Percentiles rank a stretch among this genome's conserved stretches.
These are phyloP conservation scores for Wallemia hederae DNA, from an alignment of 1,284 basidiomycete species.

Conservation along the genomic window DNA sequence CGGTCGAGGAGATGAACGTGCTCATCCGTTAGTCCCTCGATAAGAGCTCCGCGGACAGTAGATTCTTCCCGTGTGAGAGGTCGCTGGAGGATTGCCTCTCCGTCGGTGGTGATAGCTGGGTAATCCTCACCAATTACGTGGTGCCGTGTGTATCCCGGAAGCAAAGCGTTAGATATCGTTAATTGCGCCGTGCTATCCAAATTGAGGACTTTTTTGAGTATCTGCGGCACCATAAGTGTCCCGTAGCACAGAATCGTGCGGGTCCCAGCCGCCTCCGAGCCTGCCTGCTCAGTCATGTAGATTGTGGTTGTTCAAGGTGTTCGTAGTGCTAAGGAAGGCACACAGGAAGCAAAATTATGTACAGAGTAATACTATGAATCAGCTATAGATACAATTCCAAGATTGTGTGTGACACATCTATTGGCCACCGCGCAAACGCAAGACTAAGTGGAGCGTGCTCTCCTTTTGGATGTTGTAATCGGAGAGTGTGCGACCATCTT, in stretches of 20 bases:
- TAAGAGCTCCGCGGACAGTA: constrained; percentile 7
- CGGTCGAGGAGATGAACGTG: constrained; percentile 8
- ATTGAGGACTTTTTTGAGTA: neutral
- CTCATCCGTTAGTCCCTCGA: constrained; percentile 6
- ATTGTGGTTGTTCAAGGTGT: neutral
- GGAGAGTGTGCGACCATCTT: constrained; percentile 17
- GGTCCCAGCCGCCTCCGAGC: neutral
- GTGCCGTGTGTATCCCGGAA: constrained; percentile 4
- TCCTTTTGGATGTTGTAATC: constrained; percentile 18
- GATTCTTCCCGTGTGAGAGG: constrained; percentile 3
- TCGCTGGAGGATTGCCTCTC: constrained; percentile 4
- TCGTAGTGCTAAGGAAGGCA: neutral
- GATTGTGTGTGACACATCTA: neutral
- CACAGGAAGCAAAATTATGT: neutral
- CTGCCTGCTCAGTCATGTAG: neutral
- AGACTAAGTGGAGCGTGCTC: constrained; percentile 14
- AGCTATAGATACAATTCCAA: neutral
- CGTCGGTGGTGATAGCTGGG: constrained; percentile 7
- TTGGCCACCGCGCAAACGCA: constrained; percentile 2
- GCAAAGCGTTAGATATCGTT: neutral
- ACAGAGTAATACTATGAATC: neutral
- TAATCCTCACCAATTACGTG: constrained; percentile 10
- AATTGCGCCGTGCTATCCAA: neutral
- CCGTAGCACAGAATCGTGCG: neutral
- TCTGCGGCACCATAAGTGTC: neutral